phyloP scores from a whole-genome alignment of 179 eudicot genomes.

The Carnegiea gigantea region DNA sequence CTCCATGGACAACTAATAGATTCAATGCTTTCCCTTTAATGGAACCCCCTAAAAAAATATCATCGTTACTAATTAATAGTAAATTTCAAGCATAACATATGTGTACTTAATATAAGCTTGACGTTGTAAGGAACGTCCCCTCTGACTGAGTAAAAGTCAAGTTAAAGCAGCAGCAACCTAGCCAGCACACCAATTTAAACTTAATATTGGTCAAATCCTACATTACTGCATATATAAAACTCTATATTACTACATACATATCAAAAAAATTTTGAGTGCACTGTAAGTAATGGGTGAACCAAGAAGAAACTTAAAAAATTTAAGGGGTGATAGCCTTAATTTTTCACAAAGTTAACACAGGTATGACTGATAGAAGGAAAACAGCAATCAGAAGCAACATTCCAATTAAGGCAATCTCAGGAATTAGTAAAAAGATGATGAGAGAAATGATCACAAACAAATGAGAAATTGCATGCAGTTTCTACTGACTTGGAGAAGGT shows the following conservation, averaged over 20 bases:
- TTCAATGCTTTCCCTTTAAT: background rate
- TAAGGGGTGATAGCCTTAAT: background rate
- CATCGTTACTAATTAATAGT: background rate
- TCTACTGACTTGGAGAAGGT: no score
- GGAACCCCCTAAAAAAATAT: background rate
- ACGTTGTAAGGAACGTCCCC: slow-evolving; percentile 24
- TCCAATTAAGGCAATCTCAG: background rate
- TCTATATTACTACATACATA: background rate
- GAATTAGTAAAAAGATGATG: background rate
- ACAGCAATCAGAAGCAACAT: background rate
- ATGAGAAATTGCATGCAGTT: no score
- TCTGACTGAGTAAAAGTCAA: background rate
- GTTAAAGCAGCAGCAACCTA: no score
- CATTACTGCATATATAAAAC: no score
- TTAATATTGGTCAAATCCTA: no score
- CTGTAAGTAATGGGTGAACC: background rate
- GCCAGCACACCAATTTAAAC: no score
- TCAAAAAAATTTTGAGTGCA: background rate
- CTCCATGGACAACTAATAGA: background rate
- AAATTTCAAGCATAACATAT: background rate
- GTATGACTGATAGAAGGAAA: background rate
- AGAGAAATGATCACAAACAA: no score
- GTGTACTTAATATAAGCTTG: background rate
- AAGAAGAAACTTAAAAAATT: background rate
- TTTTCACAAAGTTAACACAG: background rate